Evolutionary conservation across 2,329 filamentous ascomycete species (phyloP).

Genomic region (Macrophomina phaseolina): DNA sequence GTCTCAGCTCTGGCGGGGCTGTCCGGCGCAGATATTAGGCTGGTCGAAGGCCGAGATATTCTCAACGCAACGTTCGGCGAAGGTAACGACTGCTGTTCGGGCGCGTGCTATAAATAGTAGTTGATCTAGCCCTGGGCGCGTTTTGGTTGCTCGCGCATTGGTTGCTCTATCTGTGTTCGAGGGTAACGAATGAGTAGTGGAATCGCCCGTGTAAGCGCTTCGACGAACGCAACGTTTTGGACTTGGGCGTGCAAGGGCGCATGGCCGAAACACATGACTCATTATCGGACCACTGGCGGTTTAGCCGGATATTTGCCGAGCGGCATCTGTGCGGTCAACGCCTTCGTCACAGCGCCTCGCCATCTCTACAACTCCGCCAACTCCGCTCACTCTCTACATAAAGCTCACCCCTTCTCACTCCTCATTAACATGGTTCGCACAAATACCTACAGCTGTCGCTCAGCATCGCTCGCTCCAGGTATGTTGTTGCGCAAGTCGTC

Average conservation of each 20-base stretch:
- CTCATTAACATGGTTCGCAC: not conserved
- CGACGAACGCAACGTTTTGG: too few species aligned
- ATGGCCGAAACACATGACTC: too few species aligned
- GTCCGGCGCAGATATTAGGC: too few species aligned
- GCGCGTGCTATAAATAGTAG: too few species aligned
- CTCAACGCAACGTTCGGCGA: too few species aligned
- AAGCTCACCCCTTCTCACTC: too few species aligned
- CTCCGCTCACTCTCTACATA: slow-evolving; percentile 24
- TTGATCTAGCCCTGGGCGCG: too few species aligned
- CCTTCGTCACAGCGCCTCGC: slow-evolving; percentile 30
- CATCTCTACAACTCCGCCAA: slow-evolving; percentile 45
- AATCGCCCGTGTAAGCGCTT: not conserved
- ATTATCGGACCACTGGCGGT: slow-evolving; percentile 3
- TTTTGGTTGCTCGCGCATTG: too few species aligned
- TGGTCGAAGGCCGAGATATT: too few species aligned
- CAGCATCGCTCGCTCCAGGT: not conserved
- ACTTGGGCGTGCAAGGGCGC: too few species aligned
- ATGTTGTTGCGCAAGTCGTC: not conserved
- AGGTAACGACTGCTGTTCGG: too few species aligned
- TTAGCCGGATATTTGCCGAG: slow-evolving; percentile 17
- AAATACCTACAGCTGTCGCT: not conserved
- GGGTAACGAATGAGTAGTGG: not conserved
- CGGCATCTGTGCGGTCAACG: slow-evolving; percentile 42
- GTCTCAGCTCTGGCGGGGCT: too few species aligned
- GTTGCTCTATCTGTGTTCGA: not conserved